Evolutionary conservation across 2,329 filamentous ascomycete species (phyloP), one percentile per base, ranked within the genome.

Genomic region (Penicillium thymicola): DNA sequence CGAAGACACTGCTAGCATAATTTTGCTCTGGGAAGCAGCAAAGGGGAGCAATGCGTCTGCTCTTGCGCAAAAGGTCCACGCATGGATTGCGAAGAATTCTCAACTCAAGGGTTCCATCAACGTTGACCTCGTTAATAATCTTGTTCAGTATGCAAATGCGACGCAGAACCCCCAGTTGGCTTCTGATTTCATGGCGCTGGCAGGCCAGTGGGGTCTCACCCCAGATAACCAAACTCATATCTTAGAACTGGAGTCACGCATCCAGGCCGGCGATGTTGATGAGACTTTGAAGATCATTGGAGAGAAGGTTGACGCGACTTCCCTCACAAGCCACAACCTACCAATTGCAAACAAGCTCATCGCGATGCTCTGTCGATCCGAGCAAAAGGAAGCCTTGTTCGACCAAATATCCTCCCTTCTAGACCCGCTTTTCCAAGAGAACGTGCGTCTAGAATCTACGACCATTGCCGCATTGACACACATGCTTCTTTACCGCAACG

Each of bases 401-500:
- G 83, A 88, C 40, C 82, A 83, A 34, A 85, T 96, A 42, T 83
- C 89, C 64, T 82, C 86, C n/a, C 81, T 95, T 40, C 82, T 90
- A 0, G 84, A 88, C 54, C 85, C 88, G 44, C 77, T 95, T 3
- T 87, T 92, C 56, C 85, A 91, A 66, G 84, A 86, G 11, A 81
- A 86, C 53, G 83, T 85, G 8, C 82, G 81, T 1, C 81, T 97
- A 14, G 87, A 89, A 36, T 85, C 92, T 0, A 81, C 86, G 42
- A 95, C 92, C 0, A 84, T 94, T 0, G 85, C 87, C 7, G 82
- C 84, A 0, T 79, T 97, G n/a, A 89, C 87, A 58, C 79, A 87
- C 43, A 79, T 89, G 41, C 89, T 96, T 63, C 81, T 97, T 11
- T 82, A 84, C 59, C 85, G 88, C 40, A 88, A 90, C 66, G 89